A percentile compares a stretch with the other conserved stretches of the same genome.
Conservation (phyloP, 2,329 filamentous ascomycete genomes). For the Colletotrichum plurivorum region DNA sequence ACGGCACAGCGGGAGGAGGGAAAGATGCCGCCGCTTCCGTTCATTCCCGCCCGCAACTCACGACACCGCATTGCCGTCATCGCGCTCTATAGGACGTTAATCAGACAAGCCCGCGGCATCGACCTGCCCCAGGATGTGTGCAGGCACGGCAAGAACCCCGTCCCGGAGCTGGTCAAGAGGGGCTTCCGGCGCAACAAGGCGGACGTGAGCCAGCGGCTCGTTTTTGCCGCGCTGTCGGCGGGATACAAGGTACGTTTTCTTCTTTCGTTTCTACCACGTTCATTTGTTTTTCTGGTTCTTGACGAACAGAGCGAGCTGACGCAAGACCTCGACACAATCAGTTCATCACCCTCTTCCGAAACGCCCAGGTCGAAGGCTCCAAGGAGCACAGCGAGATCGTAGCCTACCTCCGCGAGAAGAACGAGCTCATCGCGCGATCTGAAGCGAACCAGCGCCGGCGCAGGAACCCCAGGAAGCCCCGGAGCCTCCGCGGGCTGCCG, state of each 20-base stretch:
- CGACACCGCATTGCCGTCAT: conserved; percentile 72
- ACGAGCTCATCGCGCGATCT: conserved; percentile 3
- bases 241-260: conserved; percentile 75
- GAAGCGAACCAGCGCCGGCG: conserved; percentile 39
- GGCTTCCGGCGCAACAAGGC: conserved; percentile 73
- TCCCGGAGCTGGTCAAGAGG: conserved; percentile 71
- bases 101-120: conserved; percentile 69
- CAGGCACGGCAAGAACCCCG: conserved; percentile 55
- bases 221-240: conserved; percentile 73
- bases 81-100: conserved; percentile 80
- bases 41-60: conserved; percentile 64
- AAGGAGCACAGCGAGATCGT: conserved; percentile 59
- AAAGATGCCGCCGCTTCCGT: conserved; percentile 42
- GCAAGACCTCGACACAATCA: conserved; percentile 36
- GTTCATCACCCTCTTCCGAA: conserved; percentile 58
- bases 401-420: conserved; percentile 53
- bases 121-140: conserved; percentile 64
- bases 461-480: conserved; percentile 36
- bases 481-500: no score
- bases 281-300: background rate
- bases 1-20: background rate
- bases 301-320: background rate
- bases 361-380: conserved; percentile 54
- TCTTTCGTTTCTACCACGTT: no score
- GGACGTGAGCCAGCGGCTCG: conserved; percentile 71